Evolutionary conservation across 2,329 filamentous ascomycete species (phyloP), one percentile per base, ranked within the genome.

Genomic region (Microascus cirrosus): DNA sequence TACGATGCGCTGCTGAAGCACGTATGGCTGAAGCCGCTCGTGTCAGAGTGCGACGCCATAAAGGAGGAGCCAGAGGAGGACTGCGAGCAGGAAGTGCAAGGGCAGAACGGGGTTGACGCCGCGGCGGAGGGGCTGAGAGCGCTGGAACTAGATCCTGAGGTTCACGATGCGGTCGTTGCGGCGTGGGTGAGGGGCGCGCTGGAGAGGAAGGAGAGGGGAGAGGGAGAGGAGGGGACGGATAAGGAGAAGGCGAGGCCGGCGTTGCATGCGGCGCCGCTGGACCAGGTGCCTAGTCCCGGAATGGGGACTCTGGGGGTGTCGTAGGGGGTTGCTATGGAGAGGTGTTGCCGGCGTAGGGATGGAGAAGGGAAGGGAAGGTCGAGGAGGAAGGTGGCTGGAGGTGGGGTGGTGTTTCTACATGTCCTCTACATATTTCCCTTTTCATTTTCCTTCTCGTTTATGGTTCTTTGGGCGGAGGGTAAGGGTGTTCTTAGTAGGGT

Each of bases 1-100:
- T 99, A 99, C 69, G 84, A 87, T 56, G 91, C 90, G 78, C 81
- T 99, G 5, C 79, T 99, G 12, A 84, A 90, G 65, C 93, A 97
- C 68, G 84, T 89, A 32, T 99, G 94, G 94, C 79, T 99, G 5
- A 80, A 84, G 10, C 78, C 83, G 1, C 82, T 86, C 62, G 88
- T 91, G 63, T 89, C 89, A 2, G 79, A 84, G n/a, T 22, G 36
- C 55, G 20, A 57, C 45, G 87, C 84, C 1, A 90, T 91, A 60
- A 73, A 79, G 0, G 86, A 90, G 69, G 85, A 85, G 65, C 81
- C 82, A 18, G 86, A 89, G 66, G 15, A 81, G 51, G 24, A 53
- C 12, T 24, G 15, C 20, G 50, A 34, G 22, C 28, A 32, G 28
- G 20, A 11, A 10, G 52, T 22, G 20, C 15, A 53, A 12, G 45